Evolutionary conservation across 2,329 filamentous ascomycete species (phyloP).

Genomic region (Epichloe bromicola): DNA sequence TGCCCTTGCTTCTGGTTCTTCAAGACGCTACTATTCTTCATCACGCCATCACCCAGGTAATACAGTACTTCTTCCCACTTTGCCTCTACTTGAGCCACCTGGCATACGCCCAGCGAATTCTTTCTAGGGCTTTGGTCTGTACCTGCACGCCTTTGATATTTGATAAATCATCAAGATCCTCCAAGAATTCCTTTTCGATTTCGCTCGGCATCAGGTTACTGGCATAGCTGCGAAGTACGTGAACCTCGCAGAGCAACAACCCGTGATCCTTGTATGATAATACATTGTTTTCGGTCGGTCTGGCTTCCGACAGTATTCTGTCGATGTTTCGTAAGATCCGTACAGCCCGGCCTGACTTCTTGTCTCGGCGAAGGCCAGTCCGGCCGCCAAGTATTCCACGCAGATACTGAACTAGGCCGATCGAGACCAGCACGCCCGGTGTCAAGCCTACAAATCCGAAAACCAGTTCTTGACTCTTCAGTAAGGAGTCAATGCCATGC

Average conservation of each 20-base stretch:
- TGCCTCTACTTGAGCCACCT: constrained; percentile 47
- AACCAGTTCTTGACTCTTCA: constrained; percentile 93
- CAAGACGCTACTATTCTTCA: not conserved
- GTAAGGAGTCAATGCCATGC: constrained; percentile 82
- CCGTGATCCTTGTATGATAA: constrained; percentile 89
- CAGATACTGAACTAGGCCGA: constrained; percentile 62
- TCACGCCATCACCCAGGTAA: not conserved
- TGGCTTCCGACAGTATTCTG: constrained; percentile 57
- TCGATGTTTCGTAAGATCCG: constrained; percentile 80
- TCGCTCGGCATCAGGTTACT: constrained; percentile 54
- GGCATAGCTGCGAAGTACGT: constrained; percentile 57
- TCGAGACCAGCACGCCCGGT: constrained; percentile 77
- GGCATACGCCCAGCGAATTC: constrained; percentile 83
- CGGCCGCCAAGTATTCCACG: constrained; percentile 56
- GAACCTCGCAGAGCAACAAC: constrained; percentile 77
- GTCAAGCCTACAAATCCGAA: constrained; percentile 96
- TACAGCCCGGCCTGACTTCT: constrained; percentile 56
- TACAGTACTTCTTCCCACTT: not conserved
- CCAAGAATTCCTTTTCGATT: constrained; percentile 71
- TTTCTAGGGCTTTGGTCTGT: constrained; percentile 66
- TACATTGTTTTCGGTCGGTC: constrained; percentile 57
- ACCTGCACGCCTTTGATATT: constrained; percentile 68
- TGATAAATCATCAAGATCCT: constrained; percentile 76
- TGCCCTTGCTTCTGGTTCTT: not conserved
- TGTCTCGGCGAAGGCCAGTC: constrained; percentile 50